Evolutionary conservation across 139 green algal genomes (phyloP), one percentile per base, ranked within the genome.

Genomic region (Asterochloris erici): DNA sequence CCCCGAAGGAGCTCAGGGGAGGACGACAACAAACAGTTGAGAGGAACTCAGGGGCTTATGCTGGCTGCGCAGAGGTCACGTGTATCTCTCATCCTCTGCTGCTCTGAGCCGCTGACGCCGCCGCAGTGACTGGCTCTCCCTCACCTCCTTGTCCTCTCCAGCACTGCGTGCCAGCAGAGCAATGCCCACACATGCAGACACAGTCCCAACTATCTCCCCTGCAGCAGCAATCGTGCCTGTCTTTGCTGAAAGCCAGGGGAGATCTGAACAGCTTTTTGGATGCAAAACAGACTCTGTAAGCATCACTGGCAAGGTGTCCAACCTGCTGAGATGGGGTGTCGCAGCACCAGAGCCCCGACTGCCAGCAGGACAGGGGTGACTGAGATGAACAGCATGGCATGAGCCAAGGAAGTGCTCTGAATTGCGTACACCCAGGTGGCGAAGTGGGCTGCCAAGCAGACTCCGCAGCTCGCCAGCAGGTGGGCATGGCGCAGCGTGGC

Each of bases 311-410:
- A 26, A 79, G 23, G 38, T 17, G 11, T 66, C 62, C 11, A 14
- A 85, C 87, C 90, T 13, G 28, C 11, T 1, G 92, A 93, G 82
- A 97, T 92, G 15, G 89, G 88, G 73, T 88, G 28, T 11, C 90
- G 76, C 38, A 81, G 78, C n/a, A 92, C n/a, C 29, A 89, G 81
- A 27, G 84, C 64, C 66, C 81, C 69, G 1, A 38, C 78, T 16
- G 91, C 89, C 27, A 97, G 85, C 54, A 98, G 79, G n/a, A 98
- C 66, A 23, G 94, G 94, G 16, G 90, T 86, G 28, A 85, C 85
- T 14, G 82, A 94, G 26, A 96, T 88, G 74, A 96, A 90, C 77
- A 98, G 89, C 78, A 98, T 85, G 29, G 86, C 88, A 86, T 97
- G 94, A 0, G 93, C 78, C 0, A 98, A 89, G n/a, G 60, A 86